These are phyloP conservation scores for Pseudogymnoascus sp. DNA, from an alignment of 2,329 filamentous ascomycete genomes.

Conservation along the genomic window DNA sequence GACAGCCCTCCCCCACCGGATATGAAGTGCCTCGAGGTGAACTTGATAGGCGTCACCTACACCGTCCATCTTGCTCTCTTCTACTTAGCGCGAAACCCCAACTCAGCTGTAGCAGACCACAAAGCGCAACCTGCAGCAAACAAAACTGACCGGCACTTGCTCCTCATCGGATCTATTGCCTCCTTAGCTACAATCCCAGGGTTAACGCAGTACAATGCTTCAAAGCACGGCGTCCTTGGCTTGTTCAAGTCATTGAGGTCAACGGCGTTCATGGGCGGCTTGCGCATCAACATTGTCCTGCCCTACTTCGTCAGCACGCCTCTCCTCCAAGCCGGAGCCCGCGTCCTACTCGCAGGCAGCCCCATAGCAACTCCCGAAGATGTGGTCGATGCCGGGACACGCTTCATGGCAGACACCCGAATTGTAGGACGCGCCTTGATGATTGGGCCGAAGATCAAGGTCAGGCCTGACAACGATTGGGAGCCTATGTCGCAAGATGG, in stretches of 20 bases:
- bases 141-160: slow-evolving; percentile 48
- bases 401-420: slow-evolving; percentile 49
- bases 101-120: slow-evolving; percentile 29
- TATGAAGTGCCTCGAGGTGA: slow-evolving; percentile 50
- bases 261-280: slow-evolving; percentile 39
- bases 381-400: slow-evolving; percentile 55
- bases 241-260: slow-evolving; percentile 52
- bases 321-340: slow-evolving; percentile 41
- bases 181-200: slow-evolving; percentile 40
- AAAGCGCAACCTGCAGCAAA: slow-evolving; percentile 25
- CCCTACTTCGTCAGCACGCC: slow-evolving; percentile 60
- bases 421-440: slow-evolving; percentile 50
- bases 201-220: slow-evolving; percentile 46
- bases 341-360: slow-evolving; percentile 47
- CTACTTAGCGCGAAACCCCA: slow-evolving; percentile 45
- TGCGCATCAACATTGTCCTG: slow-evolving; percentile 58
- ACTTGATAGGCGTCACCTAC: slow-evolving; percentile 56
- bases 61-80: slow-evolving; percentile 57
- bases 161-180: slow-evolving; percentile 56
- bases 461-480: slow-evolving; percentile 35
- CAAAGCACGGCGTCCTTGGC: slow-evolving; percentile 60
- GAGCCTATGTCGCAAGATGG: slow-evolving; percentile 16
- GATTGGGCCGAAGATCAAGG: slow-evolving; percentile 47
- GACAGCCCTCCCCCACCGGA: slow-evolving; percentile 41
- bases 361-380: slow-evolving; percentile 45